These are phyloP conservation scores for Populus hybrid DNA, from an alignment of 441 rosid species.

Conservation along the genomic window DNA sequence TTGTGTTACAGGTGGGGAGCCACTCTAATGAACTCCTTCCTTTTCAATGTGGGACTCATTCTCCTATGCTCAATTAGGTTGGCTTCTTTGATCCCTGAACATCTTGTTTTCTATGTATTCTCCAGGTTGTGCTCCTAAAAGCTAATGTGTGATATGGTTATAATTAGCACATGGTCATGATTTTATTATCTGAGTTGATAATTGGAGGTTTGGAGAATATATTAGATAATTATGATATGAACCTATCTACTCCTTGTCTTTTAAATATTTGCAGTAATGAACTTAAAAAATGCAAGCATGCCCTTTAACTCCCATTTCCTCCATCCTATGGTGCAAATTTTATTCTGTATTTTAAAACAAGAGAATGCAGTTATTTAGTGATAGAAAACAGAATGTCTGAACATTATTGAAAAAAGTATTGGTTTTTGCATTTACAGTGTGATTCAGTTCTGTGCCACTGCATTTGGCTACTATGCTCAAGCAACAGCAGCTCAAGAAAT, in stretches of 20 bases:
- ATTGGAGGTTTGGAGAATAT: background rate
- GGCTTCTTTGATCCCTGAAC: slow-evolving; percentile 15
- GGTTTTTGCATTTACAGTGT: slow-evolving; percentile 56
- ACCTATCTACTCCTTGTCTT: background rate
- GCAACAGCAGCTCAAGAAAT: slow-evolving; percentile 99
- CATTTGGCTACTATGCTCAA: slow-evolving; percentile 98
- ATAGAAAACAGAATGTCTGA: background rate
- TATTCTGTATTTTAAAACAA: background rate
- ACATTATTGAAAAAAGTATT: background rate
- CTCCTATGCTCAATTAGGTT: slow-evolving; percentile 95
- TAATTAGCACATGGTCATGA: background rate
- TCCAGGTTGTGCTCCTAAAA: background rate
- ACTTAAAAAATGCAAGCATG: background rate
- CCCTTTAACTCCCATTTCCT: background rate
- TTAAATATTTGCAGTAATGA: background rate
- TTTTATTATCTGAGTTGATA: background rate
- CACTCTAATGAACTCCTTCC: slow-evolving; percentile 96
- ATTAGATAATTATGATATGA: background rate
- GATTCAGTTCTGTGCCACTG: slow-evolving; percentile 94
- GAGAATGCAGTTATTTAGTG: background rate
- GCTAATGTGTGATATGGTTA: background rate
- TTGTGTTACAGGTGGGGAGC: slow-evolving; percentile 90
- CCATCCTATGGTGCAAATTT: background rate
- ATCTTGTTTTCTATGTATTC: background rate
- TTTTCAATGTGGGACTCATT: slow-evolving; percentile 95